A percentile compares a stretch with the other conserved stretches of the same genome.
Evolutionary conservation across 2,329 filamentous ascomycete species (phyloP).

Genomic region (Penicillium glabrum): DNA sequence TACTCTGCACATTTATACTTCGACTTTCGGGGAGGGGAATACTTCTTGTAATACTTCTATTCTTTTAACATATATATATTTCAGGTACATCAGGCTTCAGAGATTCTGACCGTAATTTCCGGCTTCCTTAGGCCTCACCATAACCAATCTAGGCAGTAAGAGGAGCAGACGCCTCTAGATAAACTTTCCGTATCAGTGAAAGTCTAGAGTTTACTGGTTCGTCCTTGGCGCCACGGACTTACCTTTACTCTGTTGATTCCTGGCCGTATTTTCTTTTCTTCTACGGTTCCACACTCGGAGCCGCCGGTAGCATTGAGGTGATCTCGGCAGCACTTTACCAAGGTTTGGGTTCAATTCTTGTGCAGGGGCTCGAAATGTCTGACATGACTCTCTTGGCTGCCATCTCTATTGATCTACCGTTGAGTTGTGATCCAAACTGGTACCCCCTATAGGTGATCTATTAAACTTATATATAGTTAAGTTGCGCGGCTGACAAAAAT

Average conservation of each 20-base stretch:
- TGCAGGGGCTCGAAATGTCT: neutral
- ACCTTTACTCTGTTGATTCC: neutral
- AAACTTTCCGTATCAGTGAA: too few species aligned
- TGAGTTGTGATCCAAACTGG: conserved; percentile 8
- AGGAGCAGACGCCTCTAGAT: too few species aligned
- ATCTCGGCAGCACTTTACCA: conserved; percentile 16
- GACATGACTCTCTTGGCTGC: neutral
- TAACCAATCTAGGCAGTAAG: too few species aligned
- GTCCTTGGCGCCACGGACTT: neutral
- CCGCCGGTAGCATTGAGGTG: conserved; percentile 19
- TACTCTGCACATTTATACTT: too few species aligned
- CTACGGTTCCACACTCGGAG: conserved; percentile 12
- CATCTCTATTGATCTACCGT: conserved; percentile 5
- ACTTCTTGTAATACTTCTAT: too few species aligned
- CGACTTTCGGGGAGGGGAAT: too few species aligned
- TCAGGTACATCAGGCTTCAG: too few species aligned
- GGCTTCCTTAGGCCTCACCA: too few species aligned
- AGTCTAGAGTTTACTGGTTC: neutral
- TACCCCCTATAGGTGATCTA: neutral
- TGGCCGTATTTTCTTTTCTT: neutral
- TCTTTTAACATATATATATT: too few species aligned
- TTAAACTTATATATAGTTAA: conserved; percentile 11
- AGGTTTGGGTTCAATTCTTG: too few species aligned
- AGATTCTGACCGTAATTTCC: too few species aligned
- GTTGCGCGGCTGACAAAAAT: conserved; percentile 5